Evolutionary conservation across 139 green algal genomes (phyloP).

Genomic region (Micromonas pusilla): DNA sequence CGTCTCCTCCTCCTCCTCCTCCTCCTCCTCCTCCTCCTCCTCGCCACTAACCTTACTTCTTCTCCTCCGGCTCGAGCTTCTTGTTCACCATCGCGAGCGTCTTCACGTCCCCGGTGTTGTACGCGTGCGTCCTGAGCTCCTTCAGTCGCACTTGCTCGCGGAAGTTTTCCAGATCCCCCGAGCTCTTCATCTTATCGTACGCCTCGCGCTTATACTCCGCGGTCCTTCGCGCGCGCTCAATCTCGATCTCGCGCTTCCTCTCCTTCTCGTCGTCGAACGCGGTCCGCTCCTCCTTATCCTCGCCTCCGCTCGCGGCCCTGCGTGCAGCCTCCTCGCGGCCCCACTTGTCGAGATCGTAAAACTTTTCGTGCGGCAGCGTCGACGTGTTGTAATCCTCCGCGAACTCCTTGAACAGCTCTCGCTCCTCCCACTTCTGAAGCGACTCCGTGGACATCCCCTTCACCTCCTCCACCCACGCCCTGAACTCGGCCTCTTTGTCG

Average conservation of each 20-base stretch:
- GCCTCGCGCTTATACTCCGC: not conserved
- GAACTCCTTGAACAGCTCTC: conserved; percentile 23
- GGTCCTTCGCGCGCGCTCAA: not conserved
- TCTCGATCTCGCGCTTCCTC: not conserved
- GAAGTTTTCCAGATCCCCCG: not conserved
- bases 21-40: not conserved
- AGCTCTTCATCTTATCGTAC: not conserved
- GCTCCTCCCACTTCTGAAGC: conserved; percentile 9
- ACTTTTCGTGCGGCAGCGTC: conserved; percentile 22
- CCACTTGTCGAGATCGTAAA: conserved; percentile 12
- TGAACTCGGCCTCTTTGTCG: conserved; percentile 4
- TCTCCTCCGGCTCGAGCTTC: not conserved
- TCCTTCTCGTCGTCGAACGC: not conserved
- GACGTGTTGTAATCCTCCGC: conserved; percentile 28
- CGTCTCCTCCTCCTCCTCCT: not conserved
- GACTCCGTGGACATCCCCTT: not conserved
- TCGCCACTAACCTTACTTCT: too few species aligned
- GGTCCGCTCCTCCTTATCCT: not conserved
- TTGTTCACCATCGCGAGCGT: not conserved
- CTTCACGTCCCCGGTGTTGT: not conserved
- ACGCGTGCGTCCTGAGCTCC: not conserved
- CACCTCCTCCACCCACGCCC: not conserved
- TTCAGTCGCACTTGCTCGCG: not conserved
- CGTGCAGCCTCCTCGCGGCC: not conserved
- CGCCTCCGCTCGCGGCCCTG: too few species aligned